Evolutionary conservation across 2,329 filamentous ascomycete genomes (phyloP).

Genomic region (Rutstroemia sp.): DNA sequence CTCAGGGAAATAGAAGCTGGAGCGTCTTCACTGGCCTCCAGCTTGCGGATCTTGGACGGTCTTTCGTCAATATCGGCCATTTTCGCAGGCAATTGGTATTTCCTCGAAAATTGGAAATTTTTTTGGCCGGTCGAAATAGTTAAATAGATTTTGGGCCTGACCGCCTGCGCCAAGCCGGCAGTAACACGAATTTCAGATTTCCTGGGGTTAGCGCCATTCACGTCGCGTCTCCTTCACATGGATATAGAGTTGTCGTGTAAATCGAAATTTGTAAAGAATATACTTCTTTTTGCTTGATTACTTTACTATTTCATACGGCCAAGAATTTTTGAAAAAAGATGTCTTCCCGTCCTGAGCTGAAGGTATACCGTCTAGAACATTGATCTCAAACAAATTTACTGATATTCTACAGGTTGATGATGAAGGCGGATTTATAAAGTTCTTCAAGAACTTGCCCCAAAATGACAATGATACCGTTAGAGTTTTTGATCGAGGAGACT

Average conservation of each 20-base stretch:
- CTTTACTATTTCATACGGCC: not conserved
- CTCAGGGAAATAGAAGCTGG: not conserved
- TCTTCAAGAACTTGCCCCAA: conserved; percentile 77
- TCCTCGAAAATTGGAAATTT: not conserved
- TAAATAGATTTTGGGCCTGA: not conserved
- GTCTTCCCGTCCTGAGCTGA: conserved; percentile 66
- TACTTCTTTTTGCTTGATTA: not conserved
- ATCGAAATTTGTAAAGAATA: not conserved
- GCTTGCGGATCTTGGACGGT: conserved; percentile 9
- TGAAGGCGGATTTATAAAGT: conserved; percentile 92
- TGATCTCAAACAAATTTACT: conserved; percentile 4
- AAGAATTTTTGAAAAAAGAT: conserved; percentile 36
- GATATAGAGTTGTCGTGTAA: not conserved
- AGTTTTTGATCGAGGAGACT: conserved; percentile 91
- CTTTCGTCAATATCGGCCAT: conserved; percentile 8
- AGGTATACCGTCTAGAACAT: conserved; percentile 39
- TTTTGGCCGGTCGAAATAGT: not conserved
- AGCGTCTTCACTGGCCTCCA: not conserved
- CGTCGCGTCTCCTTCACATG: conserved; percentile 6
- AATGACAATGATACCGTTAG: conserved; percentile 71
- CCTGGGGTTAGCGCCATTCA: not conserved
- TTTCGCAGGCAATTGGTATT: not conserved
- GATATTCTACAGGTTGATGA: conserved; percentile 67
- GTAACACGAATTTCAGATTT: not conserved
- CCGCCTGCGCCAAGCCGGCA: not conserved